These are phyloP conservation scores for Thermomucor indicae-seudaticae DNA, from an alignment of 371 early-diverging fungal species.

Conservation along the genomic window DNA sequence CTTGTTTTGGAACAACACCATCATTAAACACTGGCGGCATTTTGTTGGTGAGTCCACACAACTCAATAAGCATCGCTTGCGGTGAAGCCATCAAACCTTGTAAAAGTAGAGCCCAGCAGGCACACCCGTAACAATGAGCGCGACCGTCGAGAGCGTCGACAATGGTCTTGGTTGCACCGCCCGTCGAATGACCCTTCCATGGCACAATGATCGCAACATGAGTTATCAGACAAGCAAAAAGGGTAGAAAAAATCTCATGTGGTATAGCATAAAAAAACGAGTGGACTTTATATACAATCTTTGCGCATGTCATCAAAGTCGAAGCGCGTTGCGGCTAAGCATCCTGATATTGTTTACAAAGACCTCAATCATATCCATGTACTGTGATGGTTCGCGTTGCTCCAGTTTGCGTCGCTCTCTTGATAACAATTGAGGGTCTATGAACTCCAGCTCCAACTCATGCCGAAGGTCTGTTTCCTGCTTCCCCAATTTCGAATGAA, in stretches of 20 bases:
- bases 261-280: neutral
- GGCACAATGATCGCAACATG: neutral
- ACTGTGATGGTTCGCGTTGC: slow-evolving; percentile 39
- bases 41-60: neutral
- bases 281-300: neutral
- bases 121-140: slow-evolving; percentile 20
- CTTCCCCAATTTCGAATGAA: neutral
- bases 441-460: slow-evolving; percentile 60
- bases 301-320: neutral
- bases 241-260: neutral
- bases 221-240: neutral
- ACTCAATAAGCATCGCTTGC: neutral
- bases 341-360: slow-evolving; percentile 60
- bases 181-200: neutral
- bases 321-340: slow-evolving; percentile 23
- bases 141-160: slow-evolving; percentile 11
- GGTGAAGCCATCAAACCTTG: slow-evolving; percentile 3
- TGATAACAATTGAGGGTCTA: slow-evolving; percentile 33
- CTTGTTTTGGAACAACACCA: slow-evolving; percentile 39
- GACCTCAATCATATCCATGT: slow-evolving; percentile 41
- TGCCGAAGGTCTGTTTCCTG: slow-evolving; percentile 43
- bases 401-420: slow-evolving; percentile 33
- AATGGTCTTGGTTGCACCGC: neutral
- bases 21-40: slow-evolving; percentile 21
- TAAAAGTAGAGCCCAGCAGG: slow-evolving; percentile 23